Evolutionary conservation across 2,329 filamentous ascomycete genomes (phyloP).

Genomic region (Exophiala xenobiotica): DNA sequence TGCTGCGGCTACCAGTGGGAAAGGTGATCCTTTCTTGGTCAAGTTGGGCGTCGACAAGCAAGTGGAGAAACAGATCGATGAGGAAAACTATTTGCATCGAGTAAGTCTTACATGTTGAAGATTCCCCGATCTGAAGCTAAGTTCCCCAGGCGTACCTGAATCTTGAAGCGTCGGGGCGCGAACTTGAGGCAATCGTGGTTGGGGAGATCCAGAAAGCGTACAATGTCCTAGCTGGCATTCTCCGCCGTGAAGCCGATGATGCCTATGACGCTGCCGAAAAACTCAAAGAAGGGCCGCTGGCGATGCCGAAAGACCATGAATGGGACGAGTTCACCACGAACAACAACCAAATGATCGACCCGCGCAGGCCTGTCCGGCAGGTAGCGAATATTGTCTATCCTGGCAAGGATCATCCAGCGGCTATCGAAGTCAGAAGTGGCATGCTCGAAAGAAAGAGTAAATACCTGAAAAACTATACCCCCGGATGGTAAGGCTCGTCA

Average conservation of each 20-base stretch:
- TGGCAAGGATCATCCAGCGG: slow-evolving; percentile 80
- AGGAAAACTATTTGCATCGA: slow-evolving; percentile 95
- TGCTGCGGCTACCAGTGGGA: slow-evolving; percentile 70
- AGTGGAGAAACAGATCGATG: slow-evolving; percentile 87
- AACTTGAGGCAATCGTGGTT: slow-evolving; percentile 93
- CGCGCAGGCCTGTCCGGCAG: slow-evolving; percentile 72
- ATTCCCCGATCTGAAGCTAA: slow-evolving; percentile 21
- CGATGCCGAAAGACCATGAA: slow-evolving; percentile 92
- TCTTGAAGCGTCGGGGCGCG: slow-evolving; percentile 86
- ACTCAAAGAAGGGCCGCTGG: slow-evolving; percentile 77
- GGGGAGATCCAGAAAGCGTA: slow-evolving; percentile 98
- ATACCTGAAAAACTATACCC: slow-evolving; percentile 95
- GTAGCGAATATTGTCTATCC: slow-evolving; percentile 86
- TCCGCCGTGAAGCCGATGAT: slow-evolving; percentile 86
- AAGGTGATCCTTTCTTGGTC: slow-evolving; percentile 88
- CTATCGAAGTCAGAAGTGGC: slow-evolving; percentile 80
- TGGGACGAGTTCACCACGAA: slow-evolving; percentile 80
- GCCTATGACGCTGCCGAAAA: slow-evolving; percentile 75
- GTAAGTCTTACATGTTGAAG: slow-evolving; percentile 50
- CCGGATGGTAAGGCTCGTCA: slow-evolving; percentile 72
- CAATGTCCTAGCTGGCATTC: slow-evolving; percentile 85
- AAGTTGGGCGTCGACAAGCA: slow-evolving; percentile 83
- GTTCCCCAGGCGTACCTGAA: slow-evolving; percentile 78
- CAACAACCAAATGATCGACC: slow-evolving; percentile 85
- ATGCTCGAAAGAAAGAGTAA: slow-evolving; percentile 98